Evolutionary conservation across 23 red algal species (phyloP), one percentile per base, ranked within the genome.

Genomic region (Gracilaria domingensis): DNA sequence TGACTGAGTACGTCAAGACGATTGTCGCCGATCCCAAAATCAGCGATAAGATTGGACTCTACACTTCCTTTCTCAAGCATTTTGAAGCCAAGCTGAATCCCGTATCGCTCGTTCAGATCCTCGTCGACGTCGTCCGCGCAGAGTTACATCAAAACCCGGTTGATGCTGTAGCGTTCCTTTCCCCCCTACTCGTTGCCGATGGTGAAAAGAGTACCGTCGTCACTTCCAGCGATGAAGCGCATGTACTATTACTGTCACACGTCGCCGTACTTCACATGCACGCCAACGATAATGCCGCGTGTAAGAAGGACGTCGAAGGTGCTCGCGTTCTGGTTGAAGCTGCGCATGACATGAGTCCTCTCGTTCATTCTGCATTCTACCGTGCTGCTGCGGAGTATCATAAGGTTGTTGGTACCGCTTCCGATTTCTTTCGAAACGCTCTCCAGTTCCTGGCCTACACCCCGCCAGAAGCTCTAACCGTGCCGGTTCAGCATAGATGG

Each of bases 361-460:
- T 78, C 37, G 91, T 98, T 70, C 86, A 95, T 85, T 98, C 97
- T 44, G 90, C 92, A 9, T 98, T 91, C 80, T 96, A 96, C 54
- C 93, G 90, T 23, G 82, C 91, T 17, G 93, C 93, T 56, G 87
- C 92, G 0, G 90, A 98, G 75, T 98, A 96, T 74, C 93, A 98
- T 86, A 98, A 98, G 61, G 65, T 79, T 66, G 85, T 98, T 0
- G 97, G 97, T 17, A 93, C 94, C 44, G 94, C 97, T 61, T 83
- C 90, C 12, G 95, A 96, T 17, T 99, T 96, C 81, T 99, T 96
- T 80, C 92, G 76, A 7, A 94, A 95, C 34, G 97, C 97, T 8
- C 91, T 99, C 12, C 82, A 87, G 58, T 96, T 96, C 48, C 95
- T 99, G 23, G 83, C 93, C 6, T 99, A 95, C 93, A 95, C 97